phyloP scores from a whole-genome alignment of 164 flowering plant species.

The Berberis vulgaris region DNA sequence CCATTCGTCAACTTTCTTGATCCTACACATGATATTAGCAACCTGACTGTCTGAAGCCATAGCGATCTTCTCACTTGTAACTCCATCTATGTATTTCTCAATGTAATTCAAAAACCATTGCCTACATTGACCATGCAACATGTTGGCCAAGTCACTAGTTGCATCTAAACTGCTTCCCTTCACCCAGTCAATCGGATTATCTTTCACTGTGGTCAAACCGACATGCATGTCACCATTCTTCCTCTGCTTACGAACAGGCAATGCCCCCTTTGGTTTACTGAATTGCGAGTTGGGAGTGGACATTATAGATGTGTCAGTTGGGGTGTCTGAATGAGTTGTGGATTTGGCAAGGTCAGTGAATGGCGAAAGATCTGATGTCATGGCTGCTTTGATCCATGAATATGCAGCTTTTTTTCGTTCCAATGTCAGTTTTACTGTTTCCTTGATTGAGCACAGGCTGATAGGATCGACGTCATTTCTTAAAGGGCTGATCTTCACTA shows the following conservation, averaged over 20 bases:
- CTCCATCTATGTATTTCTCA: constrained; percentile 43
- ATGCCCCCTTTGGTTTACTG: constrained; percentile 18
- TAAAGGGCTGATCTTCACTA: constrained; percentile 27
- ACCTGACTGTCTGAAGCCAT: constrained; percentile 23
- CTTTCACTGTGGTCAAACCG: constrained; percentile 12
- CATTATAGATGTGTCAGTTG: constrained; percentile 8
- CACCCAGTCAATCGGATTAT: constrained; percentile 25
- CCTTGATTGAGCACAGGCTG: constrained; percentile 21
- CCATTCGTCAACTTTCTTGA: constrained; percentile 54
- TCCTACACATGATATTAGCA: constrained; percentile 33
- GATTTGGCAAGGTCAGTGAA: constrained; percentile 10
- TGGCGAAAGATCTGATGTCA: constrained; percentile 52
- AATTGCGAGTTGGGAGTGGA: constrained; percentile 1
- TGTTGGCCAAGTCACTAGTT: constrained; percentile 23
- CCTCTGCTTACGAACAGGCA: constrained; percentile 9
- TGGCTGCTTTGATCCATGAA: constrained; percentile 55
- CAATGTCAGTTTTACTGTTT: constrained; percentile 26
- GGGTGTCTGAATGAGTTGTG: neutral
- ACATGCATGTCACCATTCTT: constrained; percentile 14
- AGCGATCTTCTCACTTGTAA: constrained; percentile 14
- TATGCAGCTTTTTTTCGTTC: constrained; percentile 50
- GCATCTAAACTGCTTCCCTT: constrained; percentile 25
- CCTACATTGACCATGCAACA: constrained; percentile 34
- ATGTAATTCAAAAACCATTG: constrained; percentile 36
- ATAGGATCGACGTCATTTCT: constrained; percentile 15